Evolutionary conservation across 2,329 filamentous ascomycete genomes (phyloP).

Genomic region (Bipolaris cookei): DNA sequence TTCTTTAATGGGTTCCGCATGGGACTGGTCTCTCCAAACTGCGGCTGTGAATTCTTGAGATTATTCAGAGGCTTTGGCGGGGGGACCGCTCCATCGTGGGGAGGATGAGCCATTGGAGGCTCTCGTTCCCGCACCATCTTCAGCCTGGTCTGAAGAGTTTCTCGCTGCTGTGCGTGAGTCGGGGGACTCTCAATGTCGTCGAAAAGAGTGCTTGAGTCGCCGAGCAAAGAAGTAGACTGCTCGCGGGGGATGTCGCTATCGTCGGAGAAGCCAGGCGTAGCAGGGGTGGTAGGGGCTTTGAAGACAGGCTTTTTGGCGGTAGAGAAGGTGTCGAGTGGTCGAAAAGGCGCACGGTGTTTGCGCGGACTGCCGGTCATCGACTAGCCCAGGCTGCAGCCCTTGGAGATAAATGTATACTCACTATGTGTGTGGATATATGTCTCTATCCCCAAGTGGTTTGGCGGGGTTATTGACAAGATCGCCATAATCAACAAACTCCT

Average conservation of each 20-base stretch:
- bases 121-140: constrained; percentile 62
- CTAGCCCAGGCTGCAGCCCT: neutral
- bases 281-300: constrained; percentile 13
- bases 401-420: too few relatives aligned
- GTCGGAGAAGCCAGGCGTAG: constrained; percentile 6
- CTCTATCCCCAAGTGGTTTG: neutral
- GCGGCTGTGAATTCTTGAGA: constrained; percentile 38
- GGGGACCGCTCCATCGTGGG: constrained; percentile 24
- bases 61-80: constrained; percentile 43
- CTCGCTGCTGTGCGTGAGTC: constrained; percentile 2
- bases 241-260: constrained; percentile 13
- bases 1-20: constrained; percentile 57
- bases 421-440: neutral
- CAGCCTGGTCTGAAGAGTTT: constrained; percentile 10
- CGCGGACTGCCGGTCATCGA: constrained; percentile 36
- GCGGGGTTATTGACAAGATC: neutral
- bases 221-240: constrained; percentile 27
- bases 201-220: constrained; percentile 47
- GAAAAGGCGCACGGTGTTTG: constrained; percentile 43
- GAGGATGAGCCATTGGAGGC: constrained; percentile 49
- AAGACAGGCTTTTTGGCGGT: constrained; percentile 43
- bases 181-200: constrained; percentile 30
- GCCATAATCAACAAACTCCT: constrained; percentile 3
- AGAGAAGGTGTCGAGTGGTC: constrained; percentile 43
- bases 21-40: constrained; percentile 66